Evolutionary conservation across 2,329 filamentous ascomycete species (phyloP).

Genomic region (Aspergillus luchuensis): DNA sequence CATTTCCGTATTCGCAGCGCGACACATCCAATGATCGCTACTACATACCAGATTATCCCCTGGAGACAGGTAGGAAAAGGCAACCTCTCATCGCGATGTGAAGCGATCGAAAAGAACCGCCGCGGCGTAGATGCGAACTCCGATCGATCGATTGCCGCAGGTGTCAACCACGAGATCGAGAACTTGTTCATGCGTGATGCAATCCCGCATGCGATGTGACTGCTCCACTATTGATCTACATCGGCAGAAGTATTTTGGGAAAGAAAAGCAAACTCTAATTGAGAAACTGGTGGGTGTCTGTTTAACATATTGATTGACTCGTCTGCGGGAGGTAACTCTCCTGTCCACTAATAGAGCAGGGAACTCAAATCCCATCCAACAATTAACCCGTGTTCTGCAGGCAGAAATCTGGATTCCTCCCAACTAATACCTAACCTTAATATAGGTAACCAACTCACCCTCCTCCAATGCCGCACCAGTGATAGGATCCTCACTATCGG

Average conservation of each 20-base stretch:
- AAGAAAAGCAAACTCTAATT: no score
- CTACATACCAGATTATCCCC: background rate
- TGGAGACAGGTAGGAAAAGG: slow-evolving; percentile 7
- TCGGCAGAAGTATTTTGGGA: background rate
- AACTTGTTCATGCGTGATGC: slow-evolving; percentile 7
- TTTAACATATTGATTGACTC: background rate
- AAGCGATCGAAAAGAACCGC: slow-evolving; percentile 8
- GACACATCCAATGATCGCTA: slow-evolving; percentile 11
- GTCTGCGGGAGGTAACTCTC: background rate
- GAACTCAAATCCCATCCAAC: background rate
- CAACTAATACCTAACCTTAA: background rate
- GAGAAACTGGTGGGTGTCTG: background rate
- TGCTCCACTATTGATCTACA: background rate
- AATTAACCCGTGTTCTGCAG: no score
- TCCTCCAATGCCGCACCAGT: background rate
- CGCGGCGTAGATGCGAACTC: background rate
- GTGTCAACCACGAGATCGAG: slow-evolving; percentile 16
- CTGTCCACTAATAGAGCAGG: background rate
- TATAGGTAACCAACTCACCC: background rate
- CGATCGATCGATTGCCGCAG: slow-evolving; percentile 15
- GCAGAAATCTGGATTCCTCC: no score
- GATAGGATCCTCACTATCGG: background rate
- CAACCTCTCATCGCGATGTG: background rate
- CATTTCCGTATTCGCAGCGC: background rate
- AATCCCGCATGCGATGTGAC: slow-evolving; percentile 4